A percentile compares a stretch with the other conserved stretches of the same genome.
Evolutionary conservation across 2,329 filamentous ascomycete genomes (phyloP).

Genomic region (Exophiala phaeomuriformis): DNA sequence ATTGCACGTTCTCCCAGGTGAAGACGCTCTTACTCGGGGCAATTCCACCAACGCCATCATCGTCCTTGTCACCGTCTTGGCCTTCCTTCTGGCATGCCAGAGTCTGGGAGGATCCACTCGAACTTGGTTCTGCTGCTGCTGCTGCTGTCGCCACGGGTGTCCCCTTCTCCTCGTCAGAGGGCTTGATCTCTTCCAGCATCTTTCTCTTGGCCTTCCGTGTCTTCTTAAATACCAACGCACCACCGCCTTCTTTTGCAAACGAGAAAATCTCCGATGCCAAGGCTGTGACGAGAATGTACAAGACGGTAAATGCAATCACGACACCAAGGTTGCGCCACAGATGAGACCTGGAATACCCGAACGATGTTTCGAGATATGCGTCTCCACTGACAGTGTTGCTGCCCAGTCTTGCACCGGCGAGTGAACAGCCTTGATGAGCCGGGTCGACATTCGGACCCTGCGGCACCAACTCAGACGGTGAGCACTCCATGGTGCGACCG

Average conservation of each 20-base stretch:
- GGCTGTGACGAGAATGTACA: slow-evolving; percentile 59
- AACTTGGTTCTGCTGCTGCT: slow-evolving; percentile 27
- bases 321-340: slow-evolving; percentile 66
- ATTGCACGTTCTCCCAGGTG: slow-evolving; percentile 49
- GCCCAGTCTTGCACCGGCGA: slow-evolving; percentile 52
- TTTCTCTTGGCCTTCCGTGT: slow-evolving; percentile 54
- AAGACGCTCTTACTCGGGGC: slow-evolving; percentile 35
- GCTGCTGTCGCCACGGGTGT: neutral
- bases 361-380: slow-evolving; percentile 54
- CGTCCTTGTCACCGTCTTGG: neutral
- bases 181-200: slow-evolving; percentile 38
- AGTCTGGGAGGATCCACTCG: slow-evolving; percentile 31
- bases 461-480: slow-evolving; percentile 24
- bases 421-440: slow-evolving; percentile 23
- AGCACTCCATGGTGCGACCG: slow-evolving; percentile 54
- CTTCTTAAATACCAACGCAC: slow-evolving; percentile 67
- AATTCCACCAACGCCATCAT: slow-evolving; percentile 14
- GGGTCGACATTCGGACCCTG: slow-evolving; percentile 38
- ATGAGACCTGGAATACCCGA: slow-evolving; percentile 49
- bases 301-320: slow-evolving; percentile 54
- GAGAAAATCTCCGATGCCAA: slow-evolving; percentile 59
- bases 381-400: slow-evolving; percentile 52
- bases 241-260: slow-evolving; percentile 64
- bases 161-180: slow-evolving; percentile 53
- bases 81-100: slow-evolving; percentile 15